A percentile compares a stretch with the other conserved stretches of the same genome.
Evolutionary conservation across 2,329 filamentous ascomycete species (phyloP).

Genomic region (Uncinocarpus reesii): DNA sequence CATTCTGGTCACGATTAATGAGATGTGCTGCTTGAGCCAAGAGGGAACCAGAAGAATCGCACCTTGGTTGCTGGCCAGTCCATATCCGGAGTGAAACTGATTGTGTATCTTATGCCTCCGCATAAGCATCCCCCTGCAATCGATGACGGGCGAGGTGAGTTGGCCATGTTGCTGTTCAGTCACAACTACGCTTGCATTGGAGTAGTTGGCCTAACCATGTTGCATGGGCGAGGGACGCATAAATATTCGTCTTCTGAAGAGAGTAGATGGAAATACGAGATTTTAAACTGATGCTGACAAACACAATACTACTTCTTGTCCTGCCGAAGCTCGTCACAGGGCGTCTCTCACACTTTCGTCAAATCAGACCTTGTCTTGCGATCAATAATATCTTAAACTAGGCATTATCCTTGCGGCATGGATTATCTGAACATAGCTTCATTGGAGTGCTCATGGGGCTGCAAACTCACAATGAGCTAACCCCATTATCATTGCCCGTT

Average conservation of each 20-base stretch:
- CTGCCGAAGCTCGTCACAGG: background rate
- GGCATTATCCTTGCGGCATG: no score
- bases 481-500: no score
- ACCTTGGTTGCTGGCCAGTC: conserved; percentile 2
- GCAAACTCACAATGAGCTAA: no score
- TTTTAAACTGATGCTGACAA: background rate
- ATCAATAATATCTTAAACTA: no score
- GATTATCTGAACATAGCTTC: no score
- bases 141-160: background rate
- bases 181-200: no score
- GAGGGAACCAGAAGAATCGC: background rate
- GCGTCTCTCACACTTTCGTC: no score
- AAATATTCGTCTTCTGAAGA: background rate
- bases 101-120: background rate
- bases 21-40: background rate
- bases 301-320: background rate
- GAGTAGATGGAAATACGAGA: background rate
- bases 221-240: no score
- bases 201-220: no score
- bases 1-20: background rate
- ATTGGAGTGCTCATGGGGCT: no score
- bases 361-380: no score
- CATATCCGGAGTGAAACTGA: conserved; percentile 1
- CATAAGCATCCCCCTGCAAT: conserved; percentile 5
- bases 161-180: background rate